Evolutionary conservation across 805 yeast genomes (phyloP), one percentile per base, ranked within the genome.

Genomic region (Candida patagonica): DNA sequence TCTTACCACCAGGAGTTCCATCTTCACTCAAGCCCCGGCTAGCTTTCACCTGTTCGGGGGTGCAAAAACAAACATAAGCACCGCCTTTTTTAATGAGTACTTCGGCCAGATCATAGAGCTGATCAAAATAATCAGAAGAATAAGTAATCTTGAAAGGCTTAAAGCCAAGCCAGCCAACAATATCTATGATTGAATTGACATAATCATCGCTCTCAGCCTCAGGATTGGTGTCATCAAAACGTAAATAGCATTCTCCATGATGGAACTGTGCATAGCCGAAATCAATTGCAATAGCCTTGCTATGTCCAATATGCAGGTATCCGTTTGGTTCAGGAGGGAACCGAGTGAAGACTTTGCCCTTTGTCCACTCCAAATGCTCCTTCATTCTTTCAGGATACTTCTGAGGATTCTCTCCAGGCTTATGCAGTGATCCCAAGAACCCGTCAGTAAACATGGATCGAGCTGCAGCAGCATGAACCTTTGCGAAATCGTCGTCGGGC

Each of bases 261-360:
- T 87, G 70, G 64, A 67, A 80, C 57, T 82, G 80, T 30, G 98
- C 98, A 61, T 71, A 92, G n/a, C 99, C 99, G 62, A 92, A 92
- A 61, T 92, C 88, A 40, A 89, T 96, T 76, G 92, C 83, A 58
- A 92, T 89, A 38, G 98, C 98, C 65, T 92, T 92, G 30, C 95
- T 82, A 59, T 92, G 99, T 33, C 99, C 98, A 61, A 92, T 89
- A 61, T 92, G 98, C 56, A 92, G 71, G 59, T 78, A 92, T 52
- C 98, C 98, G 63, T 94, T 89, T 30, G 98, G 98, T 66, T 92
- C 98, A 5, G 98, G 98, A 35, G 99, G 99, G 66, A 92, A 92
- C 59, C 99, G 77, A 3, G 98, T 92, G 53, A 74, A 78, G 22
- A 89, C 97, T 55, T 73, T 71, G 35, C 96, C 95, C 27, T 74